These are phyloP conservation scores for Mrakia gelida DNA, from an alignment of 768 basidiomycete species.

Conservation along the genomic window DNA sequence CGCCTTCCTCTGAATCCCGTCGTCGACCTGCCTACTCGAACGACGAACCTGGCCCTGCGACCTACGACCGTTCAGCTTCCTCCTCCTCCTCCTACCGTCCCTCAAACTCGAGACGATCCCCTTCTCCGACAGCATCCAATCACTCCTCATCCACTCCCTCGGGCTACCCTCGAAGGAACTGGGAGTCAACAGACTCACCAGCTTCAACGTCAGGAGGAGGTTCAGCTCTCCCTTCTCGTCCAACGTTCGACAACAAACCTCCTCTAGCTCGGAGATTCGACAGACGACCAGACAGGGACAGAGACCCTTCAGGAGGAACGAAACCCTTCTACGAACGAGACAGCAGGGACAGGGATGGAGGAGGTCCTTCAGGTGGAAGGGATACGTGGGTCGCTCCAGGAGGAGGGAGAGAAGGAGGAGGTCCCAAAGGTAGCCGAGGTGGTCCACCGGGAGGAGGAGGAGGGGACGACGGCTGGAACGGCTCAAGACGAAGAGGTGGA, in stretches of 20 bases:
- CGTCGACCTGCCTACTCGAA: not conserved
- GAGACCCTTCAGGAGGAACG: not conserved
- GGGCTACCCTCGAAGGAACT: not conserved
- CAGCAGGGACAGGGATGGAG: not conserved
- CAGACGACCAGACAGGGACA: constrained; percentile 1
- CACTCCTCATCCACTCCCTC: not conserved
- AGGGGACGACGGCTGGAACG: constrained; percentile 1
- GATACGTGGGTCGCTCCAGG: constrained; percentile 12
- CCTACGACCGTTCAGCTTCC: not conserved
- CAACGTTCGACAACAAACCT: not conserved
- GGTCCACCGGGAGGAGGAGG: not conserved
- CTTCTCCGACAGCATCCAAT: constrained; percentile 2
- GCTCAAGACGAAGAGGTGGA: constrained; percentile 5
- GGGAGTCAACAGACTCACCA: not conserved
- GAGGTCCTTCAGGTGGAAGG: not conserved
- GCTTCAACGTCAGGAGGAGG: not conserved
- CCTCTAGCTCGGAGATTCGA: not conserved
- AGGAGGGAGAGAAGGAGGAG: not conserved
- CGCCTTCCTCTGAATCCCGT: not conserved
- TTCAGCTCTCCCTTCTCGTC: constrained; percentile 2
- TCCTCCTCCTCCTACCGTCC: not conserved
- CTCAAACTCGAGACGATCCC: not conserved
- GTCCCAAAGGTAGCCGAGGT: not conserved
- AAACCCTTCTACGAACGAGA: constrained; percentile 11
- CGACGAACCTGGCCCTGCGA: not conserved